Evolutionary conservation across 768 basidiomycete species (phyloP).

Genomic region (Tricholoma saponaceum): DNA sequence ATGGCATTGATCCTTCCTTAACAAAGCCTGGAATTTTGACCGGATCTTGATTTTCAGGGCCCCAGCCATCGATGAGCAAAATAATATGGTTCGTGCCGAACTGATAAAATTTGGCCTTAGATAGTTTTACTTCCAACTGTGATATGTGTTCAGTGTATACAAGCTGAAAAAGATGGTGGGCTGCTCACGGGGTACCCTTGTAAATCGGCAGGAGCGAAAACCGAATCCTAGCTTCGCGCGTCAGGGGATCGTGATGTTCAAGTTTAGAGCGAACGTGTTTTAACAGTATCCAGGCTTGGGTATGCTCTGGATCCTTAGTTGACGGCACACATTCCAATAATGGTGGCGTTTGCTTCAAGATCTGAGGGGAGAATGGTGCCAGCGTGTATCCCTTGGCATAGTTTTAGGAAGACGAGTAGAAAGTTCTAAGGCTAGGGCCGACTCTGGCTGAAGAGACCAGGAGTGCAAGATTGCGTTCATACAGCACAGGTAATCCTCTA

Average conservation of each 20-base stretch:
- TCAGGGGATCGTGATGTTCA: conserved; percentile 4
- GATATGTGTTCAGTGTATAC: neutral
- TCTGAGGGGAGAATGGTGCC: neutral
- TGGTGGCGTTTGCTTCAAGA: neutral
- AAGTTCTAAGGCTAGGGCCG: neutral
- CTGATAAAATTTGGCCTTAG: neutral
- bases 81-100: neutral
- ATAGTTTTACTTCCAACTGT: neutral
- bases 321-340: neutral
- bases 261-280: neutral
- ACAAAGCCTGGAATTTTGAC: neutral
- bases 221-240: conserved; percentile 14
- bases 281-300: neutral
- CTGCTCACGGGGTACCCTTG: conserved; percentile 10
- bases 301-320: neutral
- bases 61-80: neutral
- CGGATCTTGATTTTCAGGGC: neutral
- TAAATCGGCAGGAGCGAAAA: conserved; percentile 12
- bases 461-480: neutral
- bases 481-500: neutral
- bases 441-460: neutral
- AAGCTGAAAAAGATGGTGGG: neutral
- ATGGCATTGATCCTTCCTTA: neutral
- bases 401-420: neutral
- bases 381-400: neutral